Evolutionary conservation across 441 rosid species (phyloP).

Genomic region (Melastoma candidum): DNA sequence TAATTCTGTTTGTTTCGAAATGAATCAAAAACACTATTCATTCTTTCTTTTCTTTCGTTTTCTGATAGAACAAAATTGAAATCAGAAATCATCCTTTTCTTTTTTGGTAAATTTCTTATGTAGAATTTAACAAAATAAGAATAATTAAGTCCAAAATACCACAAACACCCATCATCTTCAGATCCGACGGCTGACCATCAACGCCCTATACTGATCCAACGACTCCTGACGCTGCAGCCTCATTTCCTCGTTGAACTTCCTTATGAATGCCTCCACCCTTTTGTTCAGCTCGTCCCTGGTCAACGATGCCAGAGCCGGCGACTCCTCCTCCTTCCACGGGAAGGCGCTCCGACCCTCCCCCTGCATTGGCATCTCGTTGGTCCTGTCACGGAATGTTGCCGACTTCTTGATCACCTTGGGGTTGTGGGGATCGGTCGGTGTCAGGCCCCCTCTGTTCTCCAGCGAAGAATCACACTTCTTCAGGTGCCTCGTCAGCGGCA

Average conservation of each 20-base stretch:
- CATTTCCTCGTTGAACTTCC: constrained; percentile 48
- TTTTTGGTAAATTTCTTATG: too few relatives aligned
- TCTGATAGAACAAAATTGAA: too few relatives aligned
- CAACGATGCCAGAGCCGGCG: not conserved
- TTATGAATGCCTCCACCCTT: constrained; percentile 59
- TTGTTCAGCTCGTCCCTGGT: constrained; percentile 13
- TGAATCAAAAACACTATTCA: too few relatives aligned
- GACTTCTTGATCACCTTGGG: constrained; percentile 10
- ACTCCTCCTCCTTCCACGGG: not conserved
- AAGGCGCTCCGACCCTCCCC: constrained; percentile 1
- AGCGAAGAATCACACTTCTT: constrained; percentile 7
- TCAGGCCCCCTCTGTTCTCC: constrained; percentile 1
- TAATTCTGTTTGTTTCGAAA: too few relatives aligned
- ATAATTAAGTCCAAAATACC: too few relatives aligned
- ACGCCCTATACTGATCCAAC: constrained; percentile 3
- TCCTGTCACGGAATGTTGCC: constrained; percentile 7
- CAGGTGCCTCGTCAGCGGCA: constrained; percentile 15
- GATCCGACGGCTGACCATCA: not conserved
- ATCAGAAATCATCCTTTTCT: too few relatives aligned
- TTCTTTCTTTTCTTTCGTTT: too few relatives aligned
- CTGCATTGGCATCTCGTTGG: not conserved
- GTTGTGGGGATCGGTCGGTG: not conserved
- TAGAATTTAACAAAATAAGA: too few relatives aligned
- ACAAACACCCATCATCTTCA: too few relatives aligned
- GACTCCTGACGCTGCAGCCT: constrained; percentile 48